These are phyloP conservation scores for Eucalyptus leucophloia DNA, from an alignment of 345 rosid genomes.

Conservation along the genomic window DNA sequence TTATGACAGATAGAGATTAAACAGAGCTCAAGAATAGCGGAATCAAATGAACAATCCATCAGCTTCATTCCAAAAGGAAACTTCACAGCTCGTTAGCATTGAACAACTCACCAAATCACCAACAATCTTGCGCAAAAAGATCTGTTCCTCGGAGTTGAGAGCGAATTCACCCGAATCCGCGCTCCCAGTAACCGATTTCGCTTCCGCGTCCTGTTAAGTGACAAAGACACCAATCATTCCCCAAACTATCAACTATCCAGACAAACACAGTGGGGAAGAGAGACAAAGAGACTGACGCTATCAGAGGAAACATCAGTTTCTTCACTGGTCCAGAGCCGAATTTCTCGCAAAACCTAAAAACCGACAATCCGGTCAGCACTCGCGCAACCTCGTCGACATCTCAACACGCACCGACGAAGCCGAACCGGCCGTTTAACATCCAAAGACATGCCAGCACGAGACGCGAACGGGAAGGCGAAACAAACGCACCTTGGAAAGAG, in stretches of 20 bases:
- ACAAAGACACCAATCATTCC: not conserved
- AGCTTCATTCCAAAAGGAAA: not conserved
- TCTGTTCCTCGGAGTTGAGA: not conserved
- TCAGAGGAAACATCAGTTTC: not conserved
- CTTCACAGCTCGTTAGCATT: not conserved
- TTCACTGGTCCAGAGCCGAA: conserved; percentile 27
- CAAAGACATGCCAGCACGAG: not conserved
- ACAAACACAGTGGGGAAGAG: not conserved
- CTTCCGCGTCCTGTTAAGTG: not conserved
- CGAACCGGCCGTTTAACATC: not conserved
- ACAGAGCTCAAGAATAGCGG: not conserved
- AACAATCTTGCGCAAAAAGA: conserved; percentile 18
- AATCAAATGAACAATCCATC: not conserved
- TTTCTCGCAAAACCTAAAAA: conserved; percentile 27
- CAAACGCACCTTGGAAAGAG: conserved; percentile 42
- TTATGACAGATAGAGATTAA: not conserved
- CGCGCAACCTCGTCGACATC: not conserved
- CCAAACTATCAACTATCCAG: not conserved
- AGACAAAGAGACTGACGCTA: not conserved
- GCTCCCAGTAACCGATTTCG: not conserved
- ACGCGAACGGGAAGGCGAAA: not conserved
- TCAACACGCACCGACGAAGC: not conserved
- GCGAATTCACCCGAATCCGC: not conserved
- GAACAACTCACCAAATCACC: conserved; percentile 34
- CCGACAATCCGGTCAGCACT: not conserved